phyloP scores from a whole-genome alignment of 495 filamentous ascomycete species.

The Aspergillus sclerotiicarbonarius region DNA sequence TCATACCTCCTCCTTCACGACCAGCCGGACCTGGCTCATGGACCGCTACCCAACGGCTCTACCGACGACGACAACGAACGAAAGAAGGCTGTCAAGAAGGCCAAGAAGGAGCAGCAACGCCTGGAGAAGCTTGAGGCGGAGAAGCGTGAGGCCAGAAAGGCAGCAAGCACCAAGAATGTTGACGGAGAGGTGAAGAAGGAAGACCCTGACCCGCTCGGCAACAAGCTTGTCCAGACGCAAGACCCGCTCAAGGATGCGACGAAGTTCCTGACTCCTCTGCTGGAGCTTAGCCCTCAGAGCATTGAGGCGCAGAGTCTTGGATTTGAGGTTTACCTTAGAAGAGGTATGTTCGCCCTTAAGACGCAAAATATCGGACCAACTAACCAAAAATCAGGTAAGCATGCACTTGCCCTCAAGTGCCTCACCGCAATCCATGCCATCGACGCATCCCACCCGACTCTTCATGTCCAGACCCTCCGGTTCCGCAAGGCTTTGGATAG shows the following conservation, averaged over 20 bases:
- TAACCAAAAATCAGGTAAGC: constrained; percentile 62
- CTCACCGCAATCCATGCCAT: constrained; percentile 69
- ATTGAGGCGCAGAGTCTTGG: constrained; percentile 80
- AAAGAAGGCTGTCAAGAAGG: constrained; percentile 95
- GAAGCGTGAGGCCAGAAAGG: constrained; percentile 63
- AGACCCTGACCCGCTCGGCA: constrained; percentile 82
- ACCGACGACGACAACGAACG: constrained; percentile 62
- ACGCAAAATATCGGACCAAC: constrained; percentile 2
- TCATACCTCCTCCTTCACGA: constrained; percentile 80
- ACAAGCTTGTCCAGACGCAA: constrained; percentile 70
- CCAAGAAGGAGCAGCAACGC: constrained; percentile 86
- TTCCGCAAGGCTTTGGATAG: constrained; percentile 64
- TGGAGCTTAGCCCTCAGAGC: constrained; percentile 79
- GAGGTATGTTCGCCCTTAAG: constrained; percentile 52
- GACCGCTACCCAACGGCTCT: constrained; percentile 54
- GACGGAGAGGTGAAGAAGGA: constrained; percentile 68
- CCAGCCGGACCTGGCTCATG: constrained; percentile 62
- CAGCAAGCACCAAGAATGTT: constrained; percentile 49
- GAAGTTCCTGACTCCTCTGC: constrained; percentile 78
- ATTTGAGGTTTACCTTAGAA: constrained; percentile 84
- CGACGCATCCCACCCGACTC: constrained; percentile 67
- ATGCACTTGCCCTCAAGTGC: constrained; percentile 80
- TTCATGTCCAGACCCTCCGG: constrained; percentile 71
- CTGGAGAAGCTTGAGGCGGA: constrained; percentile 77
- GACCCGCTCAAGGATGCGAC: constrained; percentile 82